These are phyloP conservation scores for Blastobotrys capitulatus DNA, from an alignment of 1,139 yeast genomes.

Conservation along the genomic window DNA sequence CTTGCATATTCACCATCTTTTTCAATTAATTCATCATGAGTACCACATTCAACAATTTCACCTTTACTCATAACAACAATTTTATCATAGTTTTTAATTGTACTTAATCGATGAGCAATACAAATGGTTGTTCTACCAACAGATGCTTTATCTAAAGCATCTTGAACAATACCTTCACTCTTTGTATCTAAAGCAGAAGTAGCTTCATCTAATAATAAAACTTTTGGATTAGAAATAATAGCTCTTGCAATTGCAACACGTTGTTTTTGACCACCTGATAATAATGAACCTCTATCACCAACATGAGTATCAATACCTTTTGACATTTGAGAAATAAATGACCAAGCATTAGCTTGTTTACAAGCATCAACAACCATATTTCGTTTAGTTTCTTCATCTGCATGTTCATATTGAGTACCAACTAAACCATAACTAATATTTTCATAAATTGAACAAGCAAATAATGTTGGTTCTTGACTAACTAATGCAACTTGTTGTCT, in stretches of 20 bases:
- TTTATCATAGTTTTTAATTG: constrained; percentile 50
- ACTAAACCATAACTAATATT: constrained; percentile 69
- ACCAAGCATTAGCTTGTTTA: constrained; percentile 39
- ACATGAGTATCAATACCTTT: constrained; percentile 48
- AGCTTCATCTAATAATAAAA: constrained; percentile 67
- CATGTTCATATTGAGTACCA: constrained; percentile 49
- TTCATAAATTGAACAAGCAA: constrained; percentile 73
- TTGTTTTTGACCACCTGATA: constrained; percentile 89
- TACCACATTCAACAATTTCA: constrained; percentile 39
- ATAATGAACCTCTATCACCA: constrained; percentile 48
- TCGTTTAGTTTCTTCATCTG: constrained; percentile 30
- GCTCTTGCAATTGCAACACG: constrained; percentile 86
- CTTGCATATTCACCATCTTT: constrained; percentile 10
- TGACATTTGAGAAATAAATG: constrained; percentile 35
- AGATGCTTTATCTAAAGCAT: constrained; percentile 58
- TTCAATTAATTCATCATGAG: constrained; percentile 35
- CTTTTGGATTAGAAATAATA: constrained; percentile 54
- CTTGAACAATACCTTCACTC: constrained; percentile 48
- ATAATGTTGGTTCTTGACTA: constrained; percentile 81
- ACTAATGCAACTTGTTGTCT: constrained; percentile 77
- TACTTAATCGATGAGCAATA: constrained; percentile 72
- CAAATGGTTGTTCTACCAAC: constrained; percentile 64
- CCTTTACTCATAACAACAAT: constrained; percentile 42
- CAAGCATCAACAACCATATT: constrained; percentile 35
- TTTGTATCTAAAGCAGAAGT: constrained; percentile 75